Percentiles rank a stretch among this genome's conserved stretches.
These are phyloP conservation scores for Penicillium diatomitis DNA, from an alignment of 495 filamentous ascomycete genomes.

Conservation along the genomic window DNA sequence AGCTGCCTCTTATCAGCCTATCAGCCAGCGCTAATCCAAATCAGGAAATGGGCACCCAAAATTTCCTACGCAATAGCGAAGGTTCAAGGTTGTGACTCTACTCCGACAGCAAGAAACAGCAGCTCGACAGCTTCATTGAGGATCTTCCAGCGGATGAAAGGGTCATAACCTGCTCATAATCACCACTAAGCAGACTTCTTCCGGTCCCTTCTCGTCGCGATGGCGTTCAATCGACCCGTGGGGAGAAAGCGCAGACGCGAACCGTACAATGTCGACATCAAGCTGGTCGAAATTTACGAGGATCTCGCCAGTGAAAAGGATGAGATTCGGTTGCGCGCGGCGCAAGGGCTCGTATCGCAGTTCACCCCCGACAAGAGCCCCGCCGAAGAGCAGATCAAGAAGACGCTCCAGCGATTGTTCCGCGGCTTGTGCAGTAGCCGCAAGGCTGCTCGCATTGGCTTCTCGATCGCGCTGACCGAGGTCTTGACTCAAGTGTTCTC, in stretches of 20 bases:
- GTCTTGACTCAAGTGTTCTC: slow-evolving; percentile 52
- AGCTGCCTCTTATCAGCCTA: slow-evolving; percentile 18
- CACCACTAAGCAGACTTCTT: too few species aligned
- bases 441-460: slow-evolving; percentile 85
- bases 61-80: slow-evolving; percentile 17
- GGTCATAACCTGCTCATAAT: too few species aligned
- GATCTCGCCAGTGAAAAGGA: slow-evolving; percentile 46
- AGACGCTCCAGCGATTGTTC: slow-evolving; percentile 56
- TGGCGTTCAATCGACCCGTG: slow-evolving; percentile 16
- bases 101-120: slow-evolving; percentile 11
- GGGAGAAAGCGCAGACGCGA: slow-evolving; percentile 41
- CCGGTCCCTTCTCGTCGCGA: background rate
- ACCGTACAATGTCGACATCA: slow-evolving; percentile 34
- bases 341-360: slow-evolving; percentile 35
- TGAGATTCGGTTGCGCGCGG: slow-evolving; percentile 41
- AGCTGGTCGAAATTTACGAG: slow-evolving; percentile 47
- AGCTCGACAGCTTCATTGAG: slow-evolving; percentile 6
- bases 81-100: background rate
- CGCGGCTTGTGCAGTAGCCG: slow-evolving; percentile 82
- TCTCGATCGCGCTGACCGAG: slow-evolving; percentile 82
- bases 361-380: slow-evolving; percentile 36
- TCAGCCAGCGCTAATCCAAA: slow-evolving; percentile 12
- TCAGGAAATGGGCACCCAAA: slow-evolving; percentile 10
- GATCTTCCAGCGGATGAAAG: too few species aligned
- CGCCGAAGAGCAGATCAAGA: slow-evolving; percentile 33